Conservation (phyloP, 192 early-diverging fungal genomes). For the Dissophora ornata region DNA sequence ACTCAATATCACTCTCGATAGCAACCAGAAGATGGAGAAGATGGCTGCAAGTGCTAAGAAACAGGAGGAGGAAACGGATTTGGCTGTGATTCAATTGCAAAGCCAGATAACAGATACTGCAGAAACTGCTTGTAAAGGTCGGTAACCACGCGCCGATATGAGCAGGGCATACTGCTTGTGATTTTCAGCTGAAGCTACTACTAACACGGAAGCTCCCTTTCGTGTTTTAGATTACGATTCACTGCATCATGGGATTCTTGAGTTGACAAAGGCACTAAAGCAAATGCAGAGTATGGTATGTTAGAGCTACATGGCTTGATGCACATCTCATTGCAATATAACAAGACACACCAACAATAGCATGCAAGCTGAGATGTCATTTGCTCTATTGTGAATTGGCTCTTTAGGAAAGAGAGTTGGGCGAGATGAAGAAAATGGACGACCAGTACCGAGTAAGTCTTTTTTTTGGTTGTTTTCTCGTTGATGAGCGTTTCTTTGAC, state of each 20-base stretch:
- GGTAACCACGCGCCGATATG: no score
- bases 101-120: constrained; percentile 18
- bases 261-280: constrained; percentile 22
- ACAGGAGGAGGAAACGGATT: constrained; percentile 17
- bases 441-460: constrained; percentile 45
- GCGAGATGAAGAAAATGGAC: constrained; percentile 37
- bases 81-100: constrained; percentile 15
- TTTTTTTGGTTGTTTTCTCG: no score
- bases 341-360: no score
- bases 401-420: constrained; percentile 27
- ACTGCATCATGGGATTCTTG: constrained; percentile 22
- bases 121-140: constrained; percentile 27
- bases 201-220: no score
- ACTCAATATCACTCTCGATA: constrained; percentile 24
- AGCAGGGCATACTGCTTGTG: no score
- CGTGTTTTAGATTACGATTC: constrained; percentile 31
- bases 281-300: constrained; percentile 41
- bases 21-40: constrained; percentile 21
- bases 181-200: no score
- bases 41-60: constrained; percentile 10
- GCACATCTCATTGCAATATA: no score
- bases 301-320: no score
- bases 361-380: no score
- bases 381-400: no score
- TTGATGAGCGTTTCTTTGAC: no score